Base-by-base conservation (phyloP, 495 filamentous ascomycete genomes). In the Eremomyces bilateralis region DNA sequence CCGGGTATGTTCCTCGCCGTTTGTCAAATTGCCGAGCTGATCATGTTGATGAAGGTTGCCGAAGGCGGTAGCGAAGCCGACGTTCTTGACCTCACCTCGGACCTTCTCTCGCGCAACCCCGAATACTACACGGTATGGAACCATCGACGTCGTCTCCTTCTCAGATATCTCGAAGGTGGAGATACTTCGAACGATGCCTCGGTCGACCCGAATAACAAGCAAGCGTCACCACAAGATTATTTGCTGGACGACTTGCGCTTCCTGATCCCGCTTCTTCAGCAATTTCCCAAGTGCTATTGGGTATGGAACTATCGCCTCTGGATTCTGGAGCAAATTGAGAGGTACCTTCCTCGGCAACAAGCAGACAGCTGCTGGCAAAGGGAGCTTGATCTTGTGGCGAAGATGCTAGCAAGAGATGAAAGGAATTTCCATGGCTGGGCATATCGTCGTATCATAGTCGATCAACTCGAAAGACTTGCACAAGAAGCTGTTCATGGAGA, bases 91-190 rank as follows among this genome's bases (percentile, higher is more conserved):
- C 65, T 81, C 40, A 90, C 80, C 20, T 74, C 81, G 13, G 69
- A 73, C 36, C 67, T 99, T 34, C 64, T 99, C 34, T 69, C 63
- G 21, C 65, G 69, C 44, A 99, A 99, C 58, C 90, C 88, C 8
- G 88, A 99, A 56, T 94, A 91, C 62, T 95, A 94, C 61, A 93
- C 88, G 16, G 69, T 84, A 60, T 99, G 88, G 88, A 99, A 99
- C 62, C 71, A 78, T 57, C 79, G 88, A 41, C 76, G 88, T 36
- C 67, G 67, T 39, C 58, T 71, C 3, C 47, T 76, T n/a, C 58
- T 51, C 25, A 46, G 62, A 34, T 54, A 62, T 16, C 60, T 71
- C 21, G 12, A n/a, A 19, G 8, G 34, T 5, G 21, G 16, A 11
- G 16, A 31, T 32, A 5, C 12, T 13, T n/a, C 12, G 4, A 12